phyloP scores from a whole-genome alignment of 768 basidiomycete genomes.

The Suillus americanus region DNA sequence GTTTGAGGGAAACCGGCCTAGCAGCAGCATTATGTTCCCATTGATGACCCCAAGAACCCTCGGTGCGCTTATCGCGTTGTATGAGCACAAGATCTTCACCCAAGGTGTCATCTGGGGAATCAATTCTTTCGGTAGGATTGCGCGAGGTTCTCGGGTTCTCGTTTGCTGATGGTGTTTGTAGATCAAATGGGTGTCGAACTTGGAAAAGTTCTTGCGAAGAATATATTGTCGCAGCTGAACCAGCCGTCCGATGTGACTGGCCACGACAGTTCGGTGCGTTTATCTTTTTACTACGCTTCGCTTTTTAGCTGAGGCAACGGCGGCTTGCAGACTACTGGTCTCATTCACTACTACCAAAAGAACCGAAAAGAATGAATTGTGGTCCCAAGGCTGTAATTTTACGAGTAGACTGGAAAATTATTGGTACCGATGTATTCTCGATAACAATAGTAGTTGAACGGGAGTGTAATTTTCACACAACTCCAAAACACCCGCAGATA shows the following conservation, averaged over 20 bases:
- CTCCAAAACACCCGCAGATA: neutral
- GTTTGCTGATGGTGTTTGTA: conserved; percentile 26
- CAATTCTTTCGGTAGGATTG: conserved; percentile 84
- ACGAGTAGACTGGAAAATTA: neutral
- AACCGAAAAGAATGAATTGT: conserved; percentile 65
- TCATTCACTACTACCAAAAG: conserved; percentile 97
- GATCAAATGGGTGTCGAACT: conserved; percentile 99
- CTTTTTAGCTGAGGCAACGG: conserved; percentile 10
- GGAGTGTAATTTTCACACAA: neutral
- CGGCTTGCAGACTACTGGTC: conserved; percentile 74
- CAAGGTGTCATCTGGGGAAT: conserved; percentile 98
- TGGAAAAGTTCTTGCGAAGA: conserved; percentile 96
- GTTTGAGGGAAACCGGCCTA: conserved; percentile 96
- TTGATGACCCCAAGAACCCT: conserved; percentile 86
- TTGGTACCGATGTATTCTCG: neutral
- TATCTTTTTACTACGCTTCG: neutral
- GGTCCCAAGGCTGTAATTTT: neutral
- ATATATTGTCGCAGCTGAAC: conserved; percentile 87
- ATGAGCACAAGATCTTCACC: conserved; percentile 99
- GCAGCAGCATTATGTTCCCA: conserved; percentile 96
- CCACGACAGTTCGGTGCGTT: conserved; percentile 79
- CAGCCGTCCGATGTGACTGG: conserved; percentile 75
- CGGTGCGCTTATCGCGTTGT: conserved; percentile 85
- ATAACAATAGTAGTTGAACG: neutral
- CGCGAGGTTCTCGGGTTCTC: neutral